Conservation (phyloP, 2,329 filamentous ascomycete species). For the Ascochyta rabiei region DNA sequence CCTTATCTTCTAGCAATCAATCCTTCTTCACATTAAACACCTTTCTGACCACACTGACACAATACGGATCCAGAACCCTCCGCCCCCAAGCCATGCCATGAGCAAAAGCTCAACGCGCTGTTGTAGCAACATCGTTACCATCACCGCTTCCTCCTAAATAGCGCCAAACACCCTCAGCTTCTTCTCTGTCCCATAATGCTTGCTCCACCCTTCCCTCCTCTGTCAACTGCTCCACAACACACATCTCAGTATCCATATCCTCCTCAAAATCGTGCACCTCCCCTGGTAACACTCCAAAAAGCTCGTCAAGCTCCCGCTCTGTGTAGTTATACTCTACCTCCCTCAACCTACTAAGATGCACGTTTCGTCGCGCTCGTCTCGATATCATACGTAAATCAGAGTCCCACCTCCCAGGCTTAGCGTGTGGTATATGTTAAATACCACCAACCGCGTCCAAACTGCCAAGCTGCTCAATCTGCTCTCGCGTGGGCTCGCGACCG, state of each 20-base stretch:
- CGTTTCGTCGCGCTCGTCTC: background rate
- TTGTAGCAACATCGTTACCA: background rate
- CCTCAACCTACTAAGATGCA: background rate
- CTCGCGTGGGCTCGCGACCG: background rate
- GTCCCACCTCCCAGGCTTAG: background rate
- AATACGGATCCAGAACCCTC: background rate
- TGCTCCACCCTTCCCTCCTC: background rate
- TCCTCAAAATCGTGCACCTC: background rate
- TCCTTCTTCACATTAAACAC: background rate
- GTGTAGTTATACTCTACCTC: background rate
- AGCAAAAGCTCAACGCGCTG: background rate
- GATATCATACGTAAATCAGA: background rate
- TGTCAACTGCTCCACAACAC: background rate
- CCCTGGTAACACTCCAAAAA: background rate
- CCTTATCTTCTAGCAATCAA: background rate
- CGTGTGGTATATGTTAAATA: background rate
- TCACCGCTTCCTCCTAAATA: background rate
- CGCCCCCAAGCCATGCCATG: background rate
- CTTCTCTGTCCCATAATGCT: background rate
- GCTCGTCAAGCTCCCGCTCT: background rate
- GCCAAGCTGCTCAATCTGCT: background rate
- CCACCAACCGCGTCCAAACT: background rate
- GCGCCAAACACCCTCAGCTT: background rate
- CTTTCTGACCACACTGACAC: background rate
- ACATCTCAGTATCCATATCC: background rate